Percentiles rank a stretch among this genome's conserved stretches.
Conservation (phyloP, 768 basidiomycete genomes). For the Leccinum subtestaceum region DNA sequence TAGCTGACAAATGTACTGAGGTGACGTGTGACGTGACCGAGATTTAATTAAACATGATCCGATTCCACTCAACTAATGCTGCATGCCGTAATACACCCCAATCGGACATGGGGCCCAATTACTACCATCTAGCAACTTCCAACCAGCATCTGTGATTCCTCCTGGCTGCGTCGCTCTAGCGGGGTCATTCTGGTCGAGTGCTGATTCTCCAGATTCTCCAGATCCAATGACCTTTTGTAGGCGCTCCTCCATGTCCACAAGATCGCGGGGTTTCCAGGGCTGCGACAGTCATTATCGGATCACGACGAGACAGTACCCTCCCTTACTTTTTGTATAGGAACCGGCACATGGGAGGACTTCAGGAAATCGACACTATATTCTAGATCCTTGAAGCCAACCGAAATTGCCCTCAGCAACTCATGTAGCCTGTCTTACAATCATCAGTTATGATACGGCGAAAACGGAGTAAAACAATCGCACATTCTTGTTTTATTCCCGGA, state of each 20-base stretch:
- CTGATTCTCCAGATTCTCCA: conserved; percentile 4
- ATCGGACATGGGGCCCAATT: conserved; percentile 69
- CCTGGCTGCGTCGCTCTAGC: not conserved
- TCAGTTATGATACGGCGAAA: conserved; percentile 5
- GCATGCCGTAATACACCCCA: conserved; percentile 43
- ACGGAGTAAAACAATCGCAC: conserved; percentile 29
- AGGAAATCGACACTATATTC: conserved; percentile 20
- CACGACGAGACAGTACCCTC: not conserved
- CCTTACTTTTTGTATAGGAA: conserved; percentile 19
- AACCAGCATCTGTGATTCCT: conserved; percentile 38
- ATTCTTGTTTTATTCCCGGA: conserved; percentile 26
- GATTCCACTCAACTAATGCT: not conserved
- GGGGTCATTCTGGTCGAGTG: not conserved
- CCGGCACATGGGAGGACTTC: not conserved
- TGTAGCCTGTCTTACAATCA: conserved; percentile 16
- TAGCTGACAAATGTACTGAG: conserved; percentile 14
- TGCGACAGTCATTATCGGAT: conserved; percentile 22
- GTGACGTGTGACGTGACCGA: conserved; percentile 23
- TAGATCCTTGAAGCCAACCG: conserved; percentile 19
- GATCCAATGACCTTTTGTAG: conserved; percentile 32
- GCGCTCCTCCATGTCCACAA: conserved; percentile 56
- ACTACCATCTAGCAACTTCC: conserved; percentile 46
- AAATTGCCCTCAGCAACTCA: conserved; percentile 20
- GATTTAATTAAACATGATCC: not conserved
- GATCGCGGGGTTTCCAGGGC: conserved; percentile 51